Conservation (phyloP, 352 stramenopile genomes). For the Phytophthora syringae region DNA sequence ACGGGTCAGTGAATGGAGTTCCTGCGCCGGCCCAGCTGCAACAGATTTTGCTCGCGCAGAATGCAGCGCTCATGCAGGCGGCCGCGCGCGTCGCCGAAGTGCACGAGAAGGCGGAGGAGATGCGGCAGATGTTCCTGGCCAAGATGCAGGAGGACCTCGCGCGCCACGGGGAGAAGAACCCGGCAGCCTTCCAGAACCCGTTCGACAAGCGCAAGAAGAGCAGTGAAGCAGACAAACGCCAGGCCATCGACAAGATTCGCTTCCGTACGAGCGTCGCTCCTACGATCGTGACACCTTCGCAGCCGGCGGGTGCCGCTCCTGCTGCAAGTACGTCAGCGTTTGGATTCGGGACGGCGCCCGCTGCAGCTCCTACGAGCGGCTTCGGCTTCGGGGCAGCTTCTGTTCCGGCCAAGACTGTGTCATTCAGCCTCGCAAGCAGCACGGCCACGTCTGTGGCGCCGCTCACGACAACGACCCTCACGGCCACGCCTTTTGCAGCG, state of each 20-base stretch:
- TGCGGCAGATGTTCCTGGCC: slow-evolving; percentile 71
- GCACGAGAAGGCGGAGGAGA: slow-evolving; percentile 76
- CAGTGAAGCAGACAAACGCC: slow-evolving; percentile 57
- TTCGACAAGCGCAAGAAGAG: slow-evolving; percentile 84
- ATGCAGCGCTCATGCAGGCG: slow-evolving; percentile 77
- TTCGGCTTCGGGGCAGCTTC: slow-evolving; percentile 49
- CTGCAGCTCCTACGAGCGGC: slow-evolving; percentile 31
- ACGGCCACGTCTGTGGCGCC: slow-evolving; percentile 35
- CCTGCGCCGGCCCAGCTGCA: slow-evolving; percentile 57
- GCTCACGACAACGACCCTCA: slow-evolving; percentile 26
- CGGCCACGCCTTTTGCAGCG: slow-evolving; percentile 25
- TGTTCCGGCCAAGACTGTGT: slow-evolving; percentile 64
- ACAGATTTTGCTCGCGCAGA: slow-evolving; percentile 80
- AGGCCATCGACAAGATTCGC: slow-evolving; percentile 79
- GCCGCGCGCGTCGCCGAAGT: slow-evolving; percentile 78
- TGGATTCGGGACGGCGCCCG: slow-evolving; percentile 46
- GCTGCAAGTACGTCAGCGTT: slow-evolving; percentile 39
- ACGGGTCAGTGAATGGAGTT: slow-evolving; percentile 1
- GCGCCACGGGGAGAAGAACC: slow-evolving; percentile 67
- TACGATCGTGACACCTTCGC: slow-evolving; percentile 56
- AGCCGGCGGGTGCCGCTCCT: slow-evolving; percentile 21
- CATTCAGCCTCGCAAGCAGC: slow-evolving; percentile 55
- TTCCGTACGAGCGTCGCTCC: slow-evolving; percentile 79
- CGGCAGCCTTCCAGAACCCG: slow-evolving; percentile 70
- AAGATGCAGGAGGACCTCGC: slow-evolving; percentile 69